Evolutionary conservation across 192 early-diverging fungal genomes (phyloP), one percentile per base, ranked within the genome.

Genomic region (Coemansia sp.): DNA sequence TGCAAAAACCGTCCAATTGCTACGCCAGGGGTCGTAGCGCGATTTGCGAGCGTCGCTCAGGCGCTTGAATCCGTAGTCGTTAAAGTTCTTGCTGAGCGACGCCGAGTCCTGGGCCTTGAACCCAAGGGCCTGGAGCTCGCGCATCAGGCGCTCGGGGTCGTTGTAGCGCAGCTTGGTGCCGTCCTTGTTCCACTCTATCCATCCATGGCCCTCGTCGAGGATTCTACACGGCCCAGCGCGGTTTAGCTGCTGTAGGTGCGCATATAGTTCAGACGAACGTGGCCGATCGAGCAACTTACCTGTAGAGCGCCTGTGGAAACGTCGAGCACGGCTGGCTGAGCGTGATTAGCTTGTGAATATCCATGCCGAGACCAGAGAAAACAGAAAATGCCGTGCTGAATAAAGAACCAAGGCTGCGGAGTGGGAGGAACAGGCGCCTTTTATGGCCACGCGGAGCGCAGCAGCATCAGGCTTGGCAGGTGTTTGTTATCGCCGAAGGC

Each of bases 51-150:
- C 64, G 26, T 74, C 70, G 53, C 70, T 67, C 11, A 74, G 64
- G 41, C 64, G 70, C 53, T 67, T 67, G 55, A 67, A 67, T 21
- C 60, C 64, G 36, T 67, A 74, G 64, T 67, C 70, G 36, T 74
- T 74, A 22, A 74, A 74, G 51, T 74, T 74, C 36, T 74, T 74
- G 60, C 64, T 74, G 8, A 74, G 70, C 29, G 70, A 74, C 10
- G 70, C 70, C 31, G 64, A 60, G 53, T 74, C 70, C 55, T 74
- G 70, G 20, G 70, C 70, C 43, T 74, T 74, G 56, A 74, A 74
- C 17, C 70, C 70, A 10, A 74, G 64, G 3, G 64, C 58, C 48
- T 74, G 70, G 28, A 74, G 64, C 56, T 74, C 70, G 52, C 60
- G 70, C 64, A 74, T 74, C 3, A 74, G 64, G 17, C 70, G 59